phyloP scores from a whole-genome alignment of 2,329 filamentous ascomycete species.

The Alternaria brassicicola region DNA sequence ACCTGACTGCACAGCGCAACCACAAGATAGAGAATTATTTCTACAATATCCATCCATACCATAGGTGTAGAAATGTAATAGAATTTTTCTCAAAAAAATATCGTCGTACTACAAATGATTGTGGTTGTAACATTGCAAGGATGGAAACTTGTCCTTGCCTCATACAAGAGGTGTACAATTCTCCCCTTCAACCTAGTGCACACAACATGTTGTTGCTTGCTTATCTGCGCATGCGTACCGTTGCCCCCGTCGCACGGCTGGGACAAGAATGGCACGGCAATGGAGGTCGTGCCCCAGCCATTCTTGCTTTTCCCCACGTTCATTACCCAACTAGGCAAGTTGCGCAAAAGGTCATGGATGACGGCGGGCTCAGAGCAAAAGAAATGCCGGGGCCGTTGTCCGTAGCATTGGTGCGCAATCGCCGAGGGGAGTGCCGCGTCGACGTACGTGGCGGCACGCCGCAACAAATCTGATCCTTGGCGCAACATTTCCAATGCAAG shows the following conservation, averaged over 20 bases:
- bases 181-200: too few relatives aligned
- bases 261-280: background rate
- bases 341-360: constrained; percentile 8
- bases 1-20: too few relatives aligned
- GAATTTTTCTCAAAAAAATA: too few relatives aligned
- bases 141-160: too few relatives aligned
- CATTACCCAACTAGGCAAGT: constrained; percentile 14
- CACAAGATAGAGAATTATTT: too few relatives aligned
- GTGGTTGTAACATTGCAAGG: too few relatives aligned
- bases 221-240: background rate
- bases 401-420: constrained; percentile 7
- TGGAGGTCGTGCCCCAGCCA: background rate
- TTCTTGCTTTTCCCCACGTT: background rate
- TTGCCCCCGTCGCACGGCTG: background rate
- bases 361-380: constrained; percentile 16
- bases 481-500: background rate
- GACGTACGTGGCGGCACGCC: constrained; percentile 8
- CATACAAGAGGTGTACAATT: too few relatives aligned
- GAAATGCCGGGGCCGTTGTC: constrained; percentile 16
- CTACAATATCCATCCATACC: too few relatives aligned
- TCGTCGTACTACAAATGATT: too few relatives aligned
- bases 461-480: constrained; percentile 2
- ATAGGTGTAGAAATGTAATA: too few relatives aligned
- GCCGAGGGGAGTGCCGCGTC: constrained; percentile 11
- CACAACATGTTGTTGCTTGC: background rate